These are phyloP conservation scores for Euryodendron excelsum DNA, from an alignment of 148 eudicot species.

Conservation along the genomic window DNA sequence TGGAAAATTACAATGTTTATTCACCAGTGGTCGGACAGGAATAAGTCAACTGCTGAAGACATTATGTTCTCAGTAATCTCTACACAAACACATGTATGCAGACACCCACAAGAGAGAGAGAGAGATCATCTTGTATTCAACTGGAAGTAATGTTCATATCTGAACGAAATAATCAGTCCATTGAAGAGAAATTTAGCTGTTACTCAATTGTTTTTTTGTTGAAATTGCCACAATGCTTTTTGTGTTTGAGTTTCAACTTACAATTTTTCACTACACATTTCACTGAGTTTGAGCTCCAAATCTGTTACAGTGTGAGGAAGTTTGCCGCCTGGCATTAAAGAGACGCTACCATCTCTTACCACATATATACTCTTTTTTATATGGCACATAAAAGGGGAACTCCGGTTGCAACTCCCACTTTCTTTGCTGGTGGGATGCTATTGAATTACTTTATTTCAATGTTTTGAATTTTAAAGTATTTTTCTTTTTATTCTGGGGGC, in stretches of 20 bases:
- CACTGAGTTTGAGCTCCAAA: neutral
- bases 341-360: conserved; percentile 92
- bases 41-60: neutral
- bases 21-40: neutral
- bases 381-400: conserved; percentile 85
- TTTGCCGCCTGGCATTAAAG: conserved; percentile 84
- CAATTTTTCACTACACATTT: neutral
- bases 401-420: conserved; percentile 89
- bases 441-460: neutral
- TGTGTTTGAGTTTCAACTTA: neutral
- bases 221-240: neutral
- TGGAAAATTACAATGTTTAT: neutral
- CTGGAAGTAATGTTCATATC: neutral
- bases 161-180: neutral
- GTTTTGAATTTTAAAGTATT: neutral
- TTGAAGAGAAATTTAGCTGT: too few relatives aligned
- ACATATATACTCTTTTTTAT: conserved; percentile 86
- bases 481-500: neutral
- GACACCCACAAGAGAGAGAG: neutral
- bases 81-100: neutral
- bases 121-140: neutral
- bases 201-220: neutral
- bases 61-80: neutral
- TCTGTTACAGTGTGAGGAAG: conserved; percentile 83
- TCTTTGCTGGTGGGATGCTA: conserved; percentile 68